phyloP scores from a whole-genome alignment of 1,284 basidiomycete genomes.

The Hypsizygus ulmarius region DNA sequence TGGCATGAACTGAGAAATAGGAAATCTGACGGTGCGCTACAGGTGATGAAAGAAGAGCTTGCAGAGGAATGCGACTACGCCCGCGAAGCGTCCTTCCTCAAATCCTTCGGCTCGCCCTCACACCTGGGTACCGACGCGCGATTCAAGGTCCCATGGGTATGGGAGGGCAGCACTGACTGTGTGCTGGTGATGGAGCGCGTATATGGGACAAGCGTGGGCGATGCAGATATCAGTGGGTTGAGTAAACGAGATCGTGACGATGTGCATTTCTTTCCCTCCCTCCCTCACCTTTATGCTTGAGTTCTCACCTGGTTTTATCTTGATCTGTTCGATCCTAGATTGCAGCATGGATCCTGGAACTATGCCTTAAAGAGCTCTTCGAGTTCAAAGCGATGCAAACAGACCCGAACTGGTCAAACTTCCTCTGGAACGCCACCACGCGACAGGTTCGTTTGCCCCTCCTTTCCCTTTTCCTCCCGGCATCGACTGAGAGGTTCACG shows the following conservation, averaged over 20 bases:
- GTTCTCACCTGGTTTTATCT: constrained; percentile 1
- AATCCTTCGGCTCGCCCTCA: constrained; percentile 53
- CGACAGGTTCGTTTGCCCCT: constrained; percentile 32
- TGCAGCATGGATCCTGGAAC: constrained; percentile 76
- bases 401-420: constrained; percentile 98
- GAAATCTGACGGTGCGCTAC: neutral
- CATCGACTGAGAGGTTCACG: neutral
- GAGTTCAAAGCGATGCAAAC: constrained; percentile 95
- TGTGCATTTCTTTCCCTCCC: constrained; percentile 41
- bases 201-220: constrained; percentile 79
- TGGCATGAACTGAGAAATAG: neutral
- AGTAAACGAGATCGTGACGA: constrained; percentile 72
- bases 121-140: constrained; percentile 58
- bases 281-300: neutral
- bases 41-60: constrained; percentile 91
- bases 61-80: constrained; percentile 93
- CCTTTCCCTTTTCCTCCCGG: neutral
- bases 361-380: constrained; percentile 91
- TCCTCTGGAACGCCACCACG: constrained; percentile 78
- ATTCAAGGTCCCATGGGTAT: constrained; percentile 87
- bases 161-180: constrained; percentile 75
- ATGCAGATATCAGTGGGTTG: constrained; percentile 49
- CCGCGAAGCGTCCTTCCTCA: constrained; percentile 80
- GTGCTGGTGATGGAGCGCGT: constrained; percentile 93
- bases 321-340: constrained; percentile 52